These are phyloP conservation scores for Suhomyces canberraensis DNA, from an alignment of 805 yeast species.

Conservation along the genomic window DNA sequence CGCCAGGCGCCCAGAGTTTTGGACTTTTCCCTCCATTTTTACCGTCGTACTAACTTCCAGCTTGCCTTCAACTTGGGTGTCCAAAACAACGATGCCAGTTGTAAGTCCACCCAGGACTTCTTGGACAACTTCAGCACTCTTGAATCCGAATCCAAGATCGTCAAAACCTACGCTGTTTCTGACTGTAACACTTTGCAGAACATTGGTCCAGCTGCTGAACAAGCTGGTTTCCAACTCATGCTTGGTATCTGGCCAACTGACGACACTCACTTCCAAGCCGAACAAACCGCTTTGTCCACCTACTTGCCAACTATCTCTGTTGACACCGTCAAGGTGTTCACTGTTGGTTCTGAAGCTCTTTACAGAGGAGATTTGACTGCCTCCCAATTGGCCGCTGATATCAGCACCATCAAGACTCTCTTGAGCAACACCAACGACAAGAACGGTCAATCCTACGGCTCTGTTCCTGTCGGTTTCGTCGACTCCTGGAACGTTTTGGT, in stretches of 20 bases:
- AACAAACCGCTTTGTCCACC: slow-evolving; percentile 63
- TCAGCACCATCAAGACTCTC: slow-evolving; percentile 57
- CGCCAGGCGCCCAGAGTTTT: too few relatives aligned
- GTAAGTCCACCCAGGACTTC: slow-evolving; percentile 74
- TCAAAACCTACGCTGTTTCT: slow-evolving; percentile 89
- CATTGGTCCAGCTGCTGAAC: slow-evolving; percentile 84
- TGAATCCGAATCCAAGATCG: slow-evolving; percentile 54
- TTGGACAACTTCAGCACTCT: slow-evolving; percentile 61
- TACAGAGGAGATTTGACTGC: slow-evolving; percentile 88
- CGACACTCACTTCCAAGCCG: slow-evolving; percentile 69
- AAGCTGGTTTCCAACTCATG: slow-evolving; percentile 69
- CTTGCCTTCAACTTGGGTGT: slow-evolving; percentile 84
- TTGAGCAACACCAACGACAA: slow-evolving; percentile 66
- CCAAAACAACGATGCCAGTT: slow-evolving; percentile 65
- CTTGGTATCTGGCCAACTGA: slow-evolving; percentile 95
- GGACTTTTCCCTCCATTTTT: too few relatives aligned
- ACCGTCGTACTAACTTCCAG: slow-evolving; percentile 19
- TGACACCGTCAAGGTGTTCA: slow-evolving; percentile 66
- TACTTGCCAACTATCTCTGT: slow-evolving; percentile 74
- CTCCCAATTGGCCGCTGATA: slow-evolving; percentile 62
- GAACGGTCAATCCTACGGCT: slow-evolving; percentile 72
- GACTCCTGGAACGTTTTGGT: slow-evolving; percentile 95
- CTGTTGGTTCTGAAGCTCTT: slow-evolving; percentile 94
- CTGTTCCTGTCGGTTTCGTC: slow-evolving; percentile 82
- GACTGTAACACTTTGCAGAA: slow-evolving; percentile 86